These are phyloP conservation scores for Schoenoplectus triqueter DNA, from an alignment of 202 grass and related monocot species.

Conservation along the genomic window DNA sequence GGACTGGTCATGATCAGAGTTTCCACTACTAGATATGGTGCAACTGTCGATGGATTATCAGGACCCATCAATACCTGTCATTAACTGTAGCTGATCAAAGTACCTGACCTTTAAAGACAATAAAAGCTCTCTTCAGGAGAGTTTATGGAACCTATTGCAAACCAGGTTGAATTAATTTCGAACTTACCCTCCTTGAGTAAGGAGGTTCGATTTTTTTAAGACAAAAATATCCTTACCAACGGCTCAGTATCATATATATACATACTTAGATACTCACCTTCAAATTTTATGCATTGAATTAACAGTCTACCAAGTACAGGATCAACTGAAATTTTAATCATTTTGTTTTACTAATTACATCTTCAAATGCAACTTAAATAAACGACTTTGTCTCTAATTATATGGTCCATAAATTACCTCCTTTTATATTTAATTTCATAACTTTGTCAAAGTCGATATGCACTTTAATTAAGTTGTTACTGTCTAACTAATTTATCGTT, in stretches of 20 bases:
- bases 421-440: neutral
- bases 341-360: neutral
- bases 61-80: slow-evolving; percentile 22
- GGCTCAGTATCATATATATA: neutral
- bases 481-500: neutral
- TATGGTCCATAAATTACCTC: neutral
- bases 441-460: neutral
- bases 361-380: neutral
- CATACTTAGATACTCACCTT: neutral
- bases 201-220: neutral
- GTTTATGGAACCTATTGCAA: neutral
- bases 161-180: neutral
- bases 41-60: neutral
- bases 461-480: neutral
- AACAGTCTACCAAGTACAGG: neutral
- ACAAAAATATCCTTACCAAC: neutral
- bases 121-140: neutral
- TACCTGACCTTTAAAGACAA: neutral
- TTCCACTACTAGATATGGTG: neutral
- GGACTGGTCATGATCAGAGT: neutral
- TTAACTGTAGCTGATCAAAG: neutral
- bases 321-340: neutral
- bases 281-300: neutral
- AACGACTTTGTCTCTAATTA: neutral
- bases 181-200: neutral